Percentiles rank a stretch among this genome's conserved stretches.
phyloP scores from a whole-genome alignment of 257 asterid species.

The Buddleja alternifolia region DNA sequence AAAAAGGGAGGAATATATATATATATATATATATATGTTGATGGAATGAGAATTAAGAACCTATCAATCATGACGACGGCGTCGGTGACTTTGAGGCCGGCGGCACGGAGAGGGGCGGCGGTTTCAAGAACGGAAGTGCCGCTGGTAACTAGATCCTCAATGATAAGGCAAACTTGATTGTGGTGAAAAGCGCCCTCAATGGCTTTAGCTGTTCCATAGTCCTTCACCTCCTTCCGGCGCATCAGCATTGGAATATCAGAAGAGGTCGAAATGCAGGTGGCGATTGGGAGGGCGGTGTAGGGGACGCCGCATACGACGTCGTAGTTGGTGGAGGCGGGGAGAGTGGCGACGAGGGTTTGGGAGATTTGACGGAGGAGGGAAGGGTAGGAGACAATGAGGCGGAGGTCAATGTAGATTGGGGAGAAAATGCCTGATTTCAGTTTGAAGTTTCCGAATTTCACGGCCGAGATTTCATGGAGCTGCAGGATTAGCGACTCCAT shows the following conservation, averaged over 20 bases:
- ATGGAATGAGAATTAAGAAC: no score
- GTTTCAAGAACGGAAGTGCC: conserved; percentile 95
- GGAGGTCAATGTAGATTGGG: conserved; percentile 97
- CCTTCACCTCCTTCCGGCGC: conserved; percentile 97
- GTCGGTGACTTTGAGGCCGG: conserved; percentile 80
- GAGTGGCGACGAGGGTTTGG: conserved; percentile 53
- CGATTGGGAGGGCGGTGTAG: conserved; percentile 95
- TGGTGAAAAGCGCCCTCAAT: conserved; percentile 73
- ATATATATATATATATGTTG: no score
- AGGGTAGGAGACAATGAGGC: conserved; percentile 90
- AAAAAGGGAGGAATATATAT: no score
- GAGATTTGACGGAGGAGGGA: conserved; percentile 78
- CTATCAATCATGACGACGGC: conserved; percentile 97
- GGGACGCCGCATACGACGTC: conserved; percentile 95
- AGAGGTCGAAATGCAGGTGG: conserved; percentile 73
- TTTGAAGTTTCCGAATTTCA: conserved; percentile 92
- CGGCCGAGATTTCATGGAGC: conserved; percentile 94
- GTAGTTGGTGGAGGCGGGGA: conserved; percentile 63
- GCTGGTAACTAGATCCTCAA: conserved; percentile 94
- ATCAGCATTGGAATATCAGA: conserved; percentile 80
- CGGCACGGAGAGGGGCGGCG: conserved; percentile 82
- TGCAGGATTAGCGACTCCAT: conserved; percentile 81
- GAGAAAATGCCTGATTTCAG: conserved; percentile 94
- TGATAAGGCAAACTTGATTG: conserved; percentile 66
- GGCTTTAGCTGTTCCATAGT: conserved; percentile 86